These are phyloP conservation scores for Vanilla planifolia DNA, from an alignment of 106 monocot species.

Conservation along the genomic window DNA sequence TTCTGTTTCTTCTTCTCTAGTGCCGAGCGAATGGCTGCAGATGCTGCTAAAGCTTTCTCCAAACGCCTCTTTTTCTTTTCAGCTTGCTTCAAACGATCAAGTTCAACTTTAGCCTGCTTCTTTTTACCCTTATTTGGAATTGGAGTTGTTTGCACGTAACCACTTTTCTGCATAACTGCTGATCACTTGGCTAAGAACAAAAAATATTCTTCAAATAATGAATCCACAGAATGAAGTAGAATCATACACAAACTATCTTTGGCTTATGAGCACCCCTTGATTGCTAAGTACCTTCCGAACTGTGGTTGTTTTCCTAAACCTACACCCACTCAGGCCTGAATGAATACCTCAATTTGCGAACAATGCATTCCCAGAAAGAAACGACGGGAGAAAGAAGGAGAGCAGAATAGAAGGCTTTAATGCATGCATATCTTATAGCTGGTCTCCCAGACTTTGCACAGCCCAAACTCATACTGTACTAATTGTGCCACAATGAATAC, in stretches of 20 bases:
- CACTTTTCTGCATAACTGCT: constrained; percentile 55
- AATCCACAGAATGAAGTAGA: too few relatives aligned
- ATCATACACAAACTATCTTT: too few relatives aligned
- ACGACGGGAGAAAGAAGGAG: constrained; percentile 66
- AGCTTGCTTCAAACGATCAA: constrained; percentile 87
- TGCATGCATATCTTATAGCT: constrained; percentile 33
- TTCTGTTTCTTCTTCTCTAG: constrained; percentile 95
- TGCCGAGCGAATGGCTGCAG: constrained; percentile 82
- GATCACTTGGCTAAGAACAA: constrained; percentile 10
- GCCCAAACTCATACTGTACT: constrained; percentile 11
- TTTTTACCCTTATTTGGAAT: constrained; percentile 67
- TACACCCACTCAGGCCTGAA: constrained; percentile 96
- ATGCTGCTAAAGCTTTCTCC: constrained; percentile 90
- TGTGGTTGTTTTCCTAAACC: too few relatives aligned
- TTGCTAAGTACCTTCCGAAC: too few relatives aligned
- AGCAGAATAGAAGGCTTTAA: constrained; percentile 42
- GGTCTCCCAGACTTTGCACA: constrained; percentile 24
- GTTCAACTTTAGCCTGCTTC: constrained; percentile 69
- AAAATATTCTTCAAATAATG: neutral
- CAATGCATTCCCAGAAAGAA: constrained; percentile 87
- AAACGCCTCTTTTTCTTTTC: constrained; percentile 90
- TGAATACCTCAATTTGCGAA: constrained; percentile 88
- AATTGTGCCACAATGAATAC: constrained; percentile 32
- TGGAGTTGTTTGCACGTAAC: constrained; percentile 21
- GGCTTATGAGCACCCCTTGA: too few relatives aligned